Percentiles rank a stretch among this genome's conserved stretches.
Evolutionary conservation across 768 basidiomycete genomes (phyloP).

Genomic region (Suillus decipiens): DNA sequence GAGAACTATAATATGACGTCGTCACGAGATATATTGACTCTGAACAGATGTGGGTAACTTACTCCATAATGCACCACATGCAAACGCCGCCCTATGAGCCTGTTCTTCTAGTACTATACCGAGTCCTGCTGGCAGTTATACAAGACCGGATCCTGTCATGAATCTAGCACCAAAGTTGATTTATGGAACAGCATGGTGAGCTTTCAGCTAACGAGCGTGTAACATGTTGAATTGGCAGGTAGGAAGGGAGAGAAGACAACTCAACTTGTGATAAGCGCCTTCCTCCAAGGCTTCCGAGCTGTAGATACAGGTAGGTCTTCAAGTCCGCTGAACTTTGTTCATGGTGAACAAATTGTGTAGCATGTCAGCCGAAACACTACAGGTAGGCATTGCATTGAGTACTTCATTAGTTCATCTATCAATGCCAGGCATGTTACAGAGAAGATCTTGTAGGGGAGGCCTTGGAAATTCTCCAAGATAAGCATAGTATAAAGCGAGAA

Average conservation of each 20-base stretch:
- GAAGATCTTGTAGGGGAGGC: constrained; percentile 84
- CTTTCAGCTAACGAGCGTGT: neutral
- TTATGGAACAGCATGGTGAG: constrained; percentile 65
- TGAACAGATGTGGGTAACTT: constrained; percentile 1
- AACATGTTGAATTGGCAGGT: constrained; percentile 10
- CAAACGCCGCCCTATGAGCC: constrained; percentile 6
- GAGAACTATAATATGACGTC: neutral
- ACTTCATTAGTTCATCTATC: neutral
- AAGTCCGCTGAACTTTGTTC: neutral
- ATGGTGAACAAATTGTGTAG: constrained; percentile 35
- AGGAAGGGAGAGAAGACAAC: constrained; percentile 82
- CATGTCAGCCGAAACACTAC: constrained; percentile 75
- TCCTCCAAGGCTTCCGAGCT: constrained; percentile 75
- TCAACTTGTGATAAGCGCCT: constrained; percentile 66
- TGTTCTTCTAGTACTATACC: neutral
- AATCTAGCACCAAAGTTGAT: constrained; percentile 47
- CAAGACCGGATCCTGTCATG: constrained; percentile 18
- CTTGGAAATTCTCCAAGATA: constrained; percentile 51
- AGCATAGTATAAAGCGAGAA: constrained; percentile 65
- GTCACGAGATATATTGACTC: neutral
- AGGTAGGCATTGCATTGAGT: constrained; percentile 39
- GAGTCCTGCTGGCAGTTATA: neutral
- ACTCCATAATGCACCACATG: neutral
- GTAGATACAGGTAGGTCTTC: constrained; percentile 72
- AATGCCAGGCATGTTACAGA: constrained; percentile 34